Evolutionary conservation across 257 asterid species (phyloP).

Genomic region (Paraleonurus japonicus): DNA sequence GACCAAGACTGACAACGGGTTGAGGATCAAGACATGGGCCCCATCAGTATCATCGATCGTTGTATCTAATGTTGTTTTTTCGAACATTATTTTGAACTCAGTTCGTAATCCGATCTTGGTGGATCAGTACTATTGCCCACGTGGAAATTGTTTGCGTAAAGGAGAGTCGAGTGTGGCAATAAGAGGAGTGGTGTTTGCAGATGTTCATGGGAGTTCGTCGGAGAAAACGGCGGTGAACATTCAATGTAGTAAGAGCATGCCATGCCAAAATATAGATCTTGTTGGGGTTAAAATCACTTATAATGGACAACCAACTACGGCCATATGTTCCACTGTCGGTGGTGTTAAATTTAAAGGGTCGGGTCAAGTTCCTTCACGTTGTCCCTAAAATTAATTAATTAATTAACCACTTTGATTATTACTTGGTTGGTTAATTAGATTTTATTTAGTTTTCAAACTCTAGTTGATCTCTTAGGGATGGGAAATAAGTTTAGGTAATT

Average conservation of each 20-base stretch:
- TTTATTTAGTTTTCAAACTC: not conserved
- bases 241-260: not conserved
- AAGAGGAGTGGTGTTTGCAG: constrained; percentile 17
- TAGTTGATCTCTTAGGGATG: too few relatives aligned
- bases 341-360: not conserved
- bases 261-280: not conserved
- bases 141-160: not conserved
- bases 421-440: not conserved
- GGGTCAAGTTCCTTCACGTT: not conserved
- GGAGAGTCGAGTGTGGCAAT: constrained; percentile 31
- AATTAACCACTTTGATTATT: not conserved
- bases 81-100: constrained; percentile 25
- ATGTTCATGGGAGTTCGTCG: not conserved
- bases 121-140: constrained; percentile 62
- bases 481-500: too few relatives aligned
- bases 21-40: constrained; percentile 65
- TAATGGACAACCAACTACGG: not conserved
- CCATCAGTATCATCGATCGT: constrained; percentile 21
- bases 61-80: constrained; percentile 34
- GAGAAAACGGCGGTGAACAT: not conserved
- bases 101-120: constrained; percentile 51
- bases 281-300: not conserved
- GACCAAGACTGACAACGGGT: constrained; percentile 40
- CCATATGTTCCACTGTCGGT: not conserved
- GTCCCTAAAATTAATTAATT: not conserved